A percentile compares a stretch with the other conserved stretches of the same genome.
These are phyloP conservation scores for Populus hybrid DNA, from an alignment of 441 rosid genomes.

Conservation along the genomic window DNA sequence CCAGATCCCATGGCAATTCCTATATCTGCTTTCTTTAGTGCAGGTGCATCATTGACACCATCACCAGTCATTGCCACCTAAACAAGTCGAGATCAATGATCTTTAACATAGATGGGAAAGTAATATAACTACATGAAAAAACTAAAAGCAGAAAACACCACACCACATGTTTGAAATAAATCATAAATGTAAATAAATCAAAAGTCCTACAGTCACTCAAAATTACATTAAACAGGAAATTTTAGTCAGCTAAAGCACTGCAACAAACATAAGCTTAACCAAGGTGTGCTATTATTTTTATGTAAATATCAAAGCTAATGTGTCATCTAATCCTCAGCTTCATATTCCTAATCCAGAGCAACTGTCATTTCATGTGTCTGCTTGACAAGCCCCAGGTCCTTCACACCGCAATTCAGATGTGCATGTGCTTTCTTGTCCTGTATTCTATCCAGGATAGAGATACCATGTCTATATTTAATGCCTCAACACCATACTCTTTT, in stretches of 20 bases:
- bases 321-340: neutral
- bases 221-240: no score
- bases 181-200: neutral
- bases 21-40: slow-evolving; percentile 94
- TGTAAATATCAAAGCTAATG: neutral
- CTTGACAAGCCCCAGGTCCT: neutral
- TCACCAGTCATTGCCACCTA: slow-evolving; percentile 99
- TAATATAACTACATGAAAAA: neutral
- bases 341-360: neutral
- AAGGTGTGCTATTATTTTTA: no score
- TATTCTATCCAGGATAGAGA: no score
- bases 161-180: neutral
- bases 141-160: neutral
- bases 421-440: no score
- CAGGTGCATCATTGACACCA: slow-evolving; percentile 99
- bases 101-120: slow-evolving; percentile 5
- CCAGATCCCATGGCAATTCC: slow-evolving; percentile 99
- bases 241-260: no score
- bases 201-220: neutral
- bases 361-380: neutral
- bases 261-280: no score
- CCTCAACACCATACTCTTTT: no score
- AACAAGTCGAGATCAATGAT: slow-evolving; percentile 15
- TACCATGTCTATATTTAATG: no score
- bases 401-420: no score